Evolutionary conservation across 2,329 filamentous ascomycete species (phyloP), one percentile per base, ranked within the genome.

Genomic region (Beauveria rudraprayagi): DNA sequence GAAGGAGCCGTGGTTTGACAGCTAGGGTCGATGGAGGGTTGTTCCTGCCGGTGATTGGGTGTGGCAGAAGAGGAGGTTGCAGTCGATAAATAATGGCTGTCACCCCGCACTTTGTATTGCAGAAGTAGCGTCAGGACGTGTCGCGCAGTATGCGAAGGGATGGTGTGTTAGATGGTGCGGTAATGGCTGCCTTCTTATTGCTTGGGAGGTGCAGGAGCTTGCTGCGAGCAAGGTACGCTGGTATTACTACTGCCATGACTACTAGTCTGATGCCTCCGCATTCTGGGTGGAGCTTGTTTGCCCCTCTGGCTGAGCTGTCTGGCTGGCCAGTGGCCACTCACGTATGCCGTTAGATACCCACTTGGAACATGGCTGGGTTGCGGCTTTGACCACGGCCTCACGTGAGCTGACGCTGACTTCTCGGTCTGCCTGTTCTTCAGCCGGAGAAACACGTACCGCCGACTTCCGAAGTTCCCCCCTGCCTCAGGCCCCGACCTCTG

Each of bases 81-180:
- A 63, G 59, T 61, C 34, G 54, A 50, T 5, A 50, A 40, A 50
- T 8, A 43, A 40, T 28, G 51, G 41, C 24, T 24, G 53, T 61
- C 54, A 61, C 62, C 62, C 62, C 62, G 62, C 62, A 63, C 54
- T 62, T 60, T 44, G 37, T 52, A 46, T 56, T 62, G 48, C 57
- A 60, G 57, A 54, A 54, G 43, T 46, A 60, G 48, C 44, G 40
- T 41, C 37, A 59, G 14, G 43, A 51, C 44, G 41, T 43, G 53
- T 57, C 26, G 40, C 6, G 60, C 22, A 57, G 28, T 30, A 54
- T 47, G 34, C 22, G 64, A 65, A 62, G 63, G 65, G 57, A 44
- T 59, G 56, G 57, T 43, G 48, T 60, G 57, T 50, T 41, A 47
- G 37, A 53, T 28, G 41, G 56, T 40, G 64, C 37, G 48, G 57